Evolutionary conservation across 495 filamentous ascomycete species (phyloP).

Genomic region (Apiosordaria backusii): DNA sequence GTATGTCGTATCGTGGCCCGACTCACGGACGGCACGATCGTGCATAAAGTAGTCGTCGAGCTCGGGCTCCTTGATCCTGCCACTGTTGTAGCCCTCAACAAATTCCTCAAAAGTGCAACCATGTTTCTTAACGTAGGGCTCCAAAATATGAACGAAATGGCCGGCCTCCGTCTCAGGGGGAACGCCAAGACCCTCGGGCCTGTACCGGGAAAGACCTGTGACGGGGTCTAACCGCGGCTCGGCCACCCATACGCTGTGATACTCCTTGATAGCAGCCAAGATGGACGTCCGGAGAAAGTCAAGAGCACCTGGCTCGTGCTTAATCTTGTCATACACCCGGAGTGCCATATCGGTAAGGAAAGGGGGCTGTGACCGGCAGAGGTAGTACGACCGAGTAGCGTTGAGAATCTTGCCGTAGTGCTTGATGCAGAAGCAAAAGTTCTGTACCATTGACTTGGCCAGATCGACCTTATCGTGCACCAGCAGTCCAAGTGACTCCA

Average conservation of each 20-base stretch:
- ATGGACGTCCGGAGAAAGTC: slow-evolving; percentile 77
- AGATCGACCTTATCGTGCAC: slow-evolving; percentile 76
- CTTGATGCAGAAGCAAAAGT: slow-evolving; percentile 96
- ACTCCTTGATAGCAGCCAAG: slow-evolving; percentile 94
- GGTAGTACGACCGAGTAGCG: slow-evolving; percentile 92
- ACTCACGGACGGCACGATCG: slow-evolving; percentile 90
- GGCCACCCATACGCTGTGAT: slow-evolving; percentile 84
- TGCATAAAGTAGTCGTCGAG: slow-evolving; percentile 94
- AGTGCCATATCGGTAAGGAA: slow-evolving; percentile 98
- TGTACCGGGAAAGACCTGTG: slow-evolving; percentile 85
- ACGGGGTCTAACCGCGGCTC: slow-evolving; percentile 73
- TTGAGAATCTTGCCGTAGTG: slow-evolving; percentile 98
- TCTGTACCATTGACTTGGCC: slow-evolving; percentile 86
- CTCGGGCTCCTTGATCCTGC: slow-evolving; percentile 74
- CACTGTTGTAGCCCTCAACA: slow-evolving; percentile 78
- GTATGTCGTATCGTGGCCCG: slow-evolving; percentile 95
- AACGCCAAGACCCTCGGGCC: slow-evolving; percentile 83
- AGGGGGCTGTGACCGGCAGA: slow-evolving; percentile 88
- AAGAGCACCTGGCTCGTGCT: slow-evolving; percentile 66
- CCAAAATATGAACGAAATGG: slow-evolving; percentile 83
- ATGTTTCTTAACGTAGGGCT: slow-evolving; percentile 82
- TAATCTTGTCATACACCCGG: slow-evolving; percentile 82
- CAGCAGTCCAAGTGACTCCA: slow-evolving; percentile 85
- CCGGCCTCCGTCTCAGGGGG: slow-evolving; percentile 90
- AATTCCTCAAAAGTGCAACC: slow-evolving; percentile 76